Base-by-base conservation (phyloP, 1,139 yeast genomes). In the Geotrichum histeridarum region DNA sequence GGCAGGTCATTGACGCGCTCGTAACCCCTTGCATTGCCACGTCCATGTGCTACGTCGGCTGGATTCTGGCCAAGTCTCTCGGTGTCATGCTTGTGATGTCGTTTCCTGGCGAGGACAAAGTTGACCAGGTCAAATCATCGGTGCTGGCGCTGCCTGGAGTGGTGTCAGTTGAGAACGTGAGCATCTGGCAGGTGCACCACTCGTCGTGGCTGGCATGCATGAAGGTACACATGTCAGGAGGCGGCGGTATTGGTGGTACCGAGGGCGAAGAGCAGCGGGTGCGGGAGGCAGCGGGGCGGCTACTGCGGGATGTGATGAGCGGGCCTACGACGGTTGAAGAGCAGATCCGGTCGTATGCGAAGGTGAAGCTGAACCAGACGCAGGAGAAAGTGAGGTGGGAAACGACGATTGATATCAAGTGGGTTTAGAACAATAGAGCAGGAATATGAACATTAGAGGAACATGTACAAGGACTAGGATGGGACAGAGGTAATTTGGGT, bases 81-180 rank as follows among this genome's bases (percentile, higher is more conserved):
- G 75, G 76, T 1, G 73, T 75, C 35, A 74, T 73, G 76, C 71
- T 73, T 41, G 70, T 74, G 50, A 70, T 73, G 75, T 69, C 73
- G n/a, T 73, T 71, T 60, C 69, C 71, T 1, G 75, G 76, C 15
- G 66, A 68, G 12, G 73, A 73, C 54, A 63, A 60, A 31, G 68
- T 70, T 50, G 62, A 61, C 9, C 63, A 59, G 33, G 67, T 70
- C 38, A 62, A 61, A 33, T 55, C 57, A 8, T 60, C 59, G 42
- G 60, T 72, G 7, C 46, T 56, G 18, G 59, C 59, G 38, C 66
- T 66, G 42, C 63, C 66, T 2, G 51, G 59, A 30, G 73, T 73
- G 15, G 57, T 59, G 32, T 53, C 64, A 4, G 72, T 72, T 14
- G 58, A 64, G 9, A 67, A 68, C 31, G 59, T 71, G 31, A 62